phyloP scores from a whole-genome alignment of 805 yeast species.

The Alloascoidea hylecoeti region DNA sequence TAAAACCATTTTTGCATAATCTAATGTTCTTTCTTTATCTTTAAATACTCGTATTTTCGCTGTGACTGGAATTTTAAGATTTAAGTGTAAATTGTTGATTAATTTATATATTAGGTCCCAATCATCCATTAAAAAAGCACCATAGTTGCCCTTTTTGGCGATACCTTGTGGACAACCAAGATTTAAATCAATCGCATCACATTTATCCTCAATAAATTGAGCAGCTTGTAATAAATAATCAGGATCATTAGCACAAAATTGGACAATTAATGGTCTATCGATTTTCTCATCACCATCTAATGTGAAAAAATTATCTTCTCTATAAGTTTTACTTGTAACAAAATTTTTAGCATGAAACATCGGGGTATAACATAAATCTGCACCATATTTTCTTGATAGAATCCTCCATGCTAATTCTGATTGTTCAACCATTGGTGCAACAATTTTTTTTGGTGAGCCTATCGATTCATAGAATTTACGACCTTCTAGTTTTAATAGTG shows the following conservation, averaged over 20 bases:
- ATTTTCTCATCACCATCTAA: constrained; percentile 54
- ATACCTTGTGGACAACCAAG: constrained; percentile 98
- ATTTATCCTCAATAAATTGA: constrained; percentile 56
- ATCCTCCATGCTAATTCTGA: constrained; percentile 93
- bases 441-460: constrained; percentile 69
- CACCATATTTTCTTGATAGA: constrained; percentile 78
- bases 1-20: constrained; percentile 79
- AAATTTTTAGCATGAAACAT: constrained; percentile 91
- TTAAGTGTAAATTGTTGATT: constrained; percentile 59
- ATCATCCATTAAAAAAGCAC: constrained; percentile 93
- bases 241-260: constrained; percentile 94
- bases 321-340: constrained; percentile 71
- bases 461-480: constrained; percentile 54
- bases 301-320: constrained; percentile 49
- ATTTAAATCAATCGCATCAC: constrained; percentile 94
- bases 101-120: constrained; percentile 72
- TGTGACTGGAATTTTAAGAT: constrained; percentile 78
- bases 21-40: constrained; percentile 68
- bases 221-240: constrained; percentile 77
- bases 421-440: constrained; percentile 99
- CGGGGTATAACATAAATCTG: constrained; percentile 89
- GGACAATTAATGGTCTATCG: constrained; percentile 86
- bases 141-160: constrained; percentile 89
- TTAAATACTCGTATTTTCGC: constrained; percentile 90
- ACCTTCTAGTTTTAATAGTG: constrained; percentile 31